Percentiles rank a stretch among this genome's conserved stretches.
These are phyloP conservation scores for Vigna nakashimae DNA, from an alignment of 306 rosid species.

Conservation along the genomic window DNA sequence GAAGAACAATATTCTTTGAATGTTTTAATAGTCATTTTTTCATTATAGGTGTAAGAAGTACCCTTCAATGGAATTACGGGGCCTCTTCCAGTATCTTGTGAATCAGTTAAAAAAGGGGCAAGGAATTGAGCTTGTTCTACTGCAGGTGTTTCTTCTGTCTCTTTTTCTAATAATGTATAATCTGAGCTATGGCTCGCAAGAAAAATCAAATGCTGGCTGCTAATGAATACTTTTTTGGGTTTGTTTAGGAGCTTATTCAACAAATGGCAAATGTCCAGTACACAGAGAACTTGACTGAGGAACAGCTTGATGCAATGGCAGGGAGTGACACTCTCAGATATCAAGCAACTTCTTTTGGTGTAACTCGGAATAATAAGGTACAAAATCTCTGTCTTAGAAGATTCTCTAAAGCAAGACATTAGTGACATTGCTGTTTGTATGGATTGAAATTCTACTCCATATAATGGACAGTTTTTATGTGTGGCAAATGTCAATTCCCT, in stretches of 20 bases:
- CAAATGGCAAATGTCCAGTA: constrained; percentile 99
- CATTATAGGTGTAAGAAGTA: constrained; percentile 90
- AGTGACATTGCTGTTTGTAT: constrained; percentile 2
- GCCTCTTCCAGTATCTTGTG: constrained; percentile 98
- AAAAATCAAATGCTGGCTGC: constrained; percentile 24
- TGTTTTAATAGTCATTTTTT: constrained; percentile 34
- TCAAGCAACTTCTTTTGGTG: constrained; percentile 95
- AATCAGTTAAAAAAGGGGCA: constrained; percentile 93
- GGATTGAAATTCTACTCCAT: constrained; percentile 26
- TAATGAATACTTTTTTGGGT: constrained; percentile 38
- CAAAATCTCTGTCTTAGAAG: background rate
- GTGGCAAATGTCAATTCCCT: constrained; percentile 14
- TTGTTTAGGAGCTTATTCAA: constrained; percentile 89
- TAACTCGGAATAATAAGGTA: constrained; percentile 95
- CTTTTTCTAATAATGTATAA: constrained; percentile 4
- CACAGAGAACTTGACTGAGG: constrained; percentile 96
- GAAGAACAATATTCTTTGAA: constrained; percentile 23
- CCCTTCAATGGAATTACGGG: constrained; percentile 98
- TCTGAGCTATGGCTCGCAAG: background rate
- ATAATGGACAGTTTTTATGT: background rate
- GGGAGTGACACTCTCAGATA: constrained; percentile 97
- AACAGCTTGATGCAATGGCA: constrained; percentile 97
- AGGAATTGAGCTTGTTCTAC: constrained; percentile 94
- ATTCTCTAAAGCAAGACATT: constrained; percentile 22
- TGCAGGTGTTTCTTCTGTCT: constrained; percentile 69